Base-by-base conservation (phyloP, 2,329 filamentous ascomycete species). In the Chaetothyriales sp. region DNA sequence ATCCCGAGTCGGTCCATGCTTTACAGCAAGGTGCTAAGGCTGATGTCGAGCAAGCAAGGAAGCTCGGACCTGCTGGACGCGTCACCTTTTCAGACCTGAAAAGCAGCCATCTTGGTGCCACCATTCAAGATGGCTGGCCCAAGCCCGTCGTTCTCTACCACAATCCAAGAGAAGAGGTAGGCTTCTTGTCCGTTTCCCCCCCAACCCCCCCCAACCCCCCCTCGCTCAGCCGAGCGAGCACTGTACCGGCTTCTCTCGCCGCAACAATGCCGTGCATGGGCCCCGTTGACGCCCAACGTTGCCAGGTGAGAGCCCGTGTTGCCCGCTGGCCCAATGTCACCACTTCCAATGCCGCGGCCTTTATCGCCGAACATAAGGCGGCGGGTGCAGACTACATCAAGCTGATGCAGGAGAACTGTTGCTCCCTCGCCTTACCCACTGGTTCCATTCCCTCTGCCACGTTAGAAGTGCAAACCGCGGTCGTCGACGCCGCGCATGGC, bases 241-340 rank as follows among this genome's bases (percentile, higher is more conserved):
- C n/a, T n/a, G n/a, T n/a, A n/a, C n/a, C n/a, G n/a, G n/a, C n/a
- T n/a, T n/a, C n/a, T n/a, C 19, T 47, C 18, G 5, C 18, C 43
- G 2, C 25, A 8, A 8, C 22, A 29, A 7, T 19, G 8, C 13
- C 25, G 33, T 15, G 15, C 15, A 6, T 22, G n/a, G n/a, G 25
- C 18, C 18, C 19, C 6, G 19, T 50, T 52, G 20, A 56, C 52
- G n/a, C 51, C 45, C 18, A 46, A 44, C 37, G 43, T 7, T n/a
- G 40, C 15, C 48, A 61, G 59, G 51, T 59, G 20, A 58, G 56
- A 54, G 68, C 64, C 1, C 67, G 66, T 50, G 70, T 74, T 20
- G 66, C 67, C 2, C 68, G 64, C 2, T 77, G 73, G 73, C 73
- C 74, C 4, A 70, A 71, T 43, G 54, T 75, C n/a, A 65, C 64